Conservation (phyloP, 2,329 filamentous ascomycete genomes). For the Alternaria sp. region DNA sequence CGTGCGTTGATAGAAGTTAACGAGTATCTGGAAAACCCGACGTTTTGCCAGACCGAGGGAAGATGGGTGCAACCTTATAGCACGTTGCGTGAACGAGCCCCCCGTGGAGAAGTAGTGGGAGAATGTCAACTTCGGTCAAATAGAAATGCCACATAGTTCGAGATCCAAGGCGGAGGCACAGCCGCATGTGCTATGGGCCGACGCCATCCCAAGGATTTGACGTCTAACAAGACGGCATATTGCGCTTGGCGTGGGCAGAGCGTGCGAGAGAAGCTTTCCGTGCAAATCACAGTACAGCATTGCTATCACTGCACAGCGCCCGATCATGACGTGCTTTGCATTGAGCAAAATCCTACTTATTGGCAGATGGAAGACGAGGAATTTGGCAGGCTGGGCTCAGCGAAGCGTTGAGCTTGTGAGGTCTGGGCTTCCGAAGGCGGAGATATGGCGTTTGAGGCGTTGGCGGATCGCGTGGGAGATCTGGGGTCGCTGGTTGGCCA, state of each 20-base stretch:
- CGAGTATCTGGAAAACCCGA: background rate
- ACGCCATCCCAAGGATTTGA: conserved; percentile 18
- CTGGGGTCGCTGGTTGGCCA: conserved; percentile 8
- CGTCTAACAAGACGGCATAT: conserved; percentile 18
- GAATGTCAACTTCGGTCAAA: conserved; percentile 10
- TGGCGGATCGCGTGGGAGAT: background rate
- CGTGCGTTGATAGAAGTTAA: background rate
- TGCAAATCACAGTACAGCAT: conserved; percentile 27
- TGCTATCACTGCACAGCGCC: conserved; percentile 17
- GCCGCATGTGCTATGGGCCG: conserved; percentile 25
- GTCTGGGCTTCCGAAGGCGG: conserved; percentile 32
- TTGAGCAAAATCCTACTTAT: conserved; percentile 18
- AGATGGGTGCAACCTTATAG: conserved; percentile 9
- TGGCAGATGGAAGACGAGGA: conserved; percentile 25
- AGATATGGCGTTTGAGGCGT: conserved; percentile 18
- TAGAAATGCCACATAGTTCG: conserved; percentile 23
- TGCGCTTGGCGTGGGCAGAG: conserved; percentile 29
- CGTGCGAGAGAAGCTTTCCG: conserved; percentile 9
- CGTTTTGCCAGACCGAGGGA: background rate
- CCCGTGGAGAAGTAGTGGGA: conserved; percentile 12
- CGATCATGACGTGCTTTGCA: conserved; percentile 27
- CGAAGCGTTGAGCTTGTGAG: conserved; percentile 36
- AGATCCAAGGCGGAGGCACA: conserved; percentile 22
- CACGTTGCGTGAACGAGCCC: background rate
- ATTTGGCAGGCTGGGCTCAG: conserved; percentile 25